These are phyloP conservation scores for Candida frijolesensis DNA, from an alignment of 1,139 yeast species.

Conservation along the genomic window DNA sequence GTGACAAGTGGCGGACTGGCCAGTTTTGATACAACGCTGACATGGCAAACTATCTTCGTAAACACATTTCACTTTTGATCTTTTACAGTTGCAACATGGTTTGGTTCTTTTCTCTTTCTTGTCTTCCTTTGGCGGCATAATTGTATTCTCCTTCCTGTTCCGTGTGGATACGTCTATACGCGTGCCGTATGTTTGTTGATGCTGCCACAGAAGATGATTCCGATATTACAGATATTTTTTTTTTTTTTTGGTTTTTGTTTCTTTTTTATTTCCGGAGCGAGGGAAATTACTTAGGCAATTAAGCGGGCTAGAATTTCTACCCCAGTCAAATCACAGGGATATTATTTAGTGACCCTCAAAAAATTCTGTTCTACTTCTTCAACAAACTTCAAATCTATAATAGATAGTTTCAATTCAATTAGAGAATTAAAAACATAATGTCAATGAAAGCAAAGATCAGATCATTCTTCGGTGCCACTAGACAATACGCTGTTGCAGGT, in stretches of 20 bases:
- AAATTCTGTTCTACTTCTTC: background rate
- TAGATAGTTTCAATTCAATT: too few relatives aligned
- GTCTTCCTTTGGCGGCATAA: slow-evolving; percentile 4
- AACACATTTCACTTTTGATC: slow-evolving; percentile 65
- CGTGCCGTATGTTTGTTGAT: background rate
- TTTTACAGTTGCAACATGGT: slow-evolving; percentile 67
- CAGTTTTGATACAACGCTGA: slow-evolving; percentile 55
- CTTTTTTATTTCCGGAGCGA: background rate
- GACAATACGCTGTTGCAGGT: slow-evolving; percentile 71
- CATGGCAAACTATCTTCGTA: slow-evolving; percentile 54
- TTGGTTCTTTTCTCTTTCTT: slow-evolving; percentile 48
- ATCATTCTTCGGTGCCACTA: slow-evolving; percentile 52
- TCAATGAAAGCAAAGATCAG: slow-evolving; percentile 43
- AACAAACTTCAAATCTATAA: too few relatives aligned
- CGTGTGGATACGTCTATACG: background rate
- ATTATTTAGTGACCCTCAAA: too few relatives aligned
- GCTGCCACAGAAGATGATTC: background rate
- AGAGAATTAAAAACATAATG: slow-evolving; percentile 26
- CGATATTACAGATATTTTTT: background rate
- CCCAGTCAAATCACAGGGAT: too few relatives aligned
- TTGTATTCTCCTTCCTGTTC: background rate
- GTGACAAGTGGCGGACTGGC: slow-evolving; percentile 50
- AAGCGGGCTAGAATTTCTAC: background rate
- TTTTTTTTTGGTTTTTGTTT: background rate
- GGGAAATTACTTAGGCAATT: background rate